Conservation (phyloP, 768 basidiomycete genomes). For the Boletus pseudopeckii region DNA sequence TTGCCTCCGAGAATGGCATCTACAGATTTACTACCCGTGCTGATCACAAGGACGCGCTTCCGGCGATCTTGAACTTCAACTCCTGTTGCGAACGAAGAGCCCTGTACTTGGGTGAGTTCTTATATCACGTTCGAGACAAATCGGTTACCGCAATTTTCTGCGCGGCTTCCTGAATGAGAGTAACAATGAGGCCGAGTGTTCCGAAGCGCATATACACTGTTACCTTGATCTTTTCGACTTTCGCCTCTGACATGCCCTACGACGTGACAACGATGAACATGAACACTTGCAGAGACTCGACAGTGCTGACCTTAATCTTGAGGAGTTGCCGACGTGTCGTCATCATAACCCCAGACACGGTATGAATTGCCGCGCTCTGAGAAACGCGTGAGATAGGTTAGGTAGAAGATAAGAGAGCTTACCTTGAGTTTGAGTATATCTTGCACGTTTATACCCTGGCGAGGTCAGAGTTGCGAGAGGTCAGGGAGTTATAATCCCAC, state of each 20-base stretch:
- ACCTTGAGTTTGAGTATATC: conserved; percentile 94
- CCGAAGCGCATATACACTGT: conserved; percentile 15
- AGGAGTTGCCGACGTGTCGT: conserved; percentile 85
- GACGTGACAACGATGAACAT: neutral
- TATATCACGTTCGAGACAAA: neutral
- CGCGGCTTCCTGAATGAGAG: conserved; percentile 70
- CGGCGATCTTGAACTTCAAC: conserved; percentile 87
- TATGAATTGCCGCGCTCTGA: conserved; percentile 78
- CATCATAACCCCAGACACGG: conserved; percentile 85
- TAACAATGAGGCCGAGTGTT: neutral
- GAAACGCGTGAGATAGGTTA: neutral
- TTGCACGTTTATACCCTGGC: conserved; percentile 90
- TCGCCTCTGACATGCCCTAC: conserved; percentile 93
- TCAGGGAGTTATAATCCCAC: conserved; percentile 36
- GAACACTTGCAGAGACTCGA: neutral
- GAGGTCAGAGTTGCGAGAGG: conserved; percentile 1
- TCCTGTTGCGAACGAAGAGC: conserved; percentile 89
- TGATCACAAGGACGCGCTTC: conserved; percentile 75
- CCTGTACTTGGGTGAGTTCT: conserved; percentile 41
- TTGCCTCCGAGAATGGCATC: conserved; percentile 85
- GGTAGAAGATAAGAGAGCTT: conserved; percentile 5
- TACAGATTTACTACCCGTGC: conserved; percentile 90
- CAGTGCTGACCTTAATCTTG: conserved; percentile 77
- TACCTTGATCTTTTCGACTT: conserved; percentile 96
- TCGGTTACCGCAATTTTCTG: conserved; percentile 70